phyloP scores from a whole-genome alignment of 163 green algal genomes.

The Scenedesmus sp. region DNA sequence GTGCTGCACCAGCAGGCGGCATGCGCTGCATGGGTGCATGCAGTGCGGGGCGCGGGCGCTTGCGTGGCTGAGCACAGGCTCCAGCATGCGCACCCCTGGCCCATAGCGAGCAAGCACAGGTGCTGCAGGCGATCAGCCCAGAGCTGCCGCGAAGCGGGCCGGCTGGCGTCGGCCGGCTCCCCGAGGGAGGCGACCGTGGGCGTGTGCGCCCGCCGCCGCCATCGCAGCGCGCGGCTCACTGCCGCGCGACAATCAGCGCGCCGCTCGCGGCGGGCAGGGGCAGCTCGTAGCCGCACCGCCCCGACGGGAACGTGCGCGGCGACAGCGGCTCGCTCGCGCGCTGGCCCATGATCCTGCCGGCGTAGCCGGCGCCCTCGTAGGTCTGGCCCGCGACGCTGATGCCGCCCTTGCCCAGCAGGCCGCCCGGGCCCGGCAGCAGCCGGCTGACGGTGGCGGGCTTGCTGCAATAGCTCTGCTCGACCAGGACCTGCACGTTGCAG shows the following conservation, averaged over 20 bases:
- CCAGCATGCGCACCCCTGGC: too few relatives aligned
- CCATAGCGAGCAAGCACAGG: too few relatives aligned
- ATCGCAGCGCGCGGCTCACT: background rate
- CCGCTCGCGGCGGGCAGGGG: conserved; percentile 23
- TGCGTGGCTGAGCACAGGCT: too few relatives aligned
- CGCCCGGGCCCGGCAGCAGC: conserved; percentile 8
- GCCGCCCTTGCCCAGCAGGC: background rate
- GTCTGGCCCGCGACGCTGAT: conserved; percentile 25
- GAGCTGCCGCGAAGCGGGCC: too few relatives aligned
- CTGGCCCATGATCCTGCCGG: conserved; percentile 1
- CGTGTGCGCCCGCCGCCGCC: background rate
- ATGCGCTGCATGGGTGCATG: too few relatives aligned
- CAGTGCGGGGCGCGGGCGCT: too few relatives aligned
- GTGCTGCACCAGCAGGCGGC: too few relatives aligned
- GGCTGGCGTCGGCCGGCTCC: too few relatives aligned
- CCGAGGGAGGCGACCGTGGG: too few relatives aligned
- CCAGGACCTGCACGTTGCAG: too few relatives aligned
- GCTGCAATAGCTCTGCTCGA: background rate
- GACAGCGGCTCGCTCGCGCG: background rate
- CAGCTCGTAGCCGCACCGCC: conserved; percentile 13
- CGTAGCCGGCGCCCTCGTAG: background rate
- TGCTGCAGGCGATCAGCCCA: too few relatives aligned
- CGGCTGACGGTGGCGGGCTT: background rate
- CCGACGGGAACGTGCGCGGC: background rate
- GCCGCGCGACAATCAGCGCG: conserved; percentile 16